Percentiles rank a stretch among this genome's conserved stretches.
phyloP scores from a whole-genome alignment of 2,329 filamentous ascomycete species.

The Claviceps capensis region DNA sequence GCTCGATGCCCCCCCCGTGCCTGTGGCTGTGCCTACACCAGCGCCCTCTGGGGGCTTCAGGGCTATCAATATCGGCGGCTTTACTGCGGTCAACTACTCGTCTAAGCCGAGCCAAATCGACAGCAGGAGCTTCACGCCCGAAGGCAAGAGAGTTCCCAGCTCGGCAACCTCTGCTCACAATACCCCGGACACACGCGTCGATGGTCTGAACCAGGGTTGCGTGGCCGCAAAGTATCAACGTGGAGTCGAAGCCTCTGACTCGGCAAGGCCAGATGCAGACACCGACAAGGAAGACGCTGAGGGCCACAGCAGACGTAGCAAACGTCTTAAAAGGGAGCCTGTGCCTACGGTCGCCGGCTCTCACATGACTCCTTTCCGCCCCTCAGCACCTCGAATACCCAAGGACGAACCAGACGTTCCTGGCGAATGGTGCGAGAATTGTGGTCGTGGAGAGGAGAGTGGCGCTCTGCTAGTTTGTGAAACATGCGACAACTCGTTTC shows the following conservation, averaged over 20 bases:
- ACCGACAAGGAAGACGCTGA: conserved; percentile 46
- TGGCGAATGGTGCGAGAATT: conserved; percentile 68
- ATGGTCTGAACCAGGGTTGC: conserved; percentile 32
- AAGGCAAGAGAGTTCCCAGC: conserved; percentile 45
- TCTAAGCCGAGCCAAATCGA: conserved; percentile 55
- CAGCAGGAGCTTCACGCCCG: conserved; percentile 46
- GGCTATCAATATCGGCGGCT: conserved; percentile 39
- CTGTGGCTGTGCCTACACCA: conserved; percentile 15
- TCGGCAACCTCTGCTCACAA: conserved; percentile 50
- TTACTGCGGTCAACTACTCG: conserved; percentile 60
- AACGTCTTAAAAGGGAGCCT: conserved; percentile 71
- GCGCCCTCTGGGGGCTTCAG: conserved; percentile 17
- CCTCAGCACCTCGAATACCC: conserved; percentile 55
- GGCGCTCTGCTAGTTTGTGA: conserved; percentile 69
- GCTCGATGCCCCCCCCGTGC: conserved; percentile 29
- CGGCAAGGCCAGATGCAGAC: conserved; percentile 31
- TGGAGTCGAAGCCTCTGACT: conserved; percentile 35
- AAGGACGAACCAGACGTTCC: conserved; percentile 35
- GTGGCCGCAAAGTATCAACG: conserved; percentile 66
- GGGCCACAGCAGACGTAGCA: conserved; percentile 66
- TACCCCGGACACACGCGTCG: conserved; percentile 50
- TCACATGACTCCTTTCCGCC: conserved; percentile 89
- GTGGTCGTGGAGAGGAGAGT: conserved; percentile 63
- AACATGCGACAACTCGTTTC: conserved; percentile 79
- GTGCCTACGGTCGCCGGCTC: conserved; percentile 85